Conservation (phyloP, 2,329 filamentous ascomycete genomes). For the Colletotrichum somersetense region DNA sequence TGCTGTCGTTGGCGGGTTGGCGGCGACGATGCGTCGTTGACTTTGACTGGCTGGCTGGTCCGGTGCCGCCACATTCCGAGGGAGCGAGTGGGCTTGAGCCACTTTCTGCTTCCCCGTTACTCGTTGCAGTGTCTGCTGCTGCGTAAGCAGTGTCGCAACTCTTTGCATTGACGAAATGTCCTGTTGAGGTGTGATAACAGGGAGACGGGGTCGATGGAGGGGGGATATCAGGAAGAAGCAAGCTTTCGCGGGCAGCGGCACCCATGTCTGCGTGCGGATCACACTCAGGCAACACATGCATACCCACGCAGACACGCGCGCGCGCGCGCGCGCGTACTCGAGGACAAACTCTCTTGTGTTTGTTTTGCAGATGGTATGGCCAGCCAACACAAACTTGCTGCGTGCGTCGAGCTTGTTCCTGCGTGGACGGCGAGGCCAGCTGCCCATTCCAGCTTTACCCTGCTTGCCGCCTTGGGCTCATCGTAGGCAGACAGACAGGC, state of each 20-base stretch:
- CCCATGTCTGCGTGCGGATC: conserved; percentile 19
- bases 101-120: not conserved
- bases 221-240: conserved; percentile 1
- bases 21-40: conserved; percentile 15
- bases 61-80: not conserved
- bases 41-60: not conserved
- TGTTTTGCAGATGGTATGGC: conserved; percentile 28
- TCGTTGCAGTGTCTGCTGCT: not conserved
- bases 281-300: conserved; percentile 17
- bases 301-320: not conserved
- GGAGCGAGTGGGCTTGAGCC: not conserved
- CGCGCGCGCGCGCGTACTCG: not conserved
- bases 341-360: conserved; percentile 15
- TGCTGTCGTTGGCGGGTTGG: not conserved
- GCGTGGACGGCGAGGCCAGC: conserved; percentile 12
- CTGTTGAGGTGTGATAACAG: not conserved
- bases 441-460: not conserved
- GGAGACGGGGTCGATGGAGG: not conserved
- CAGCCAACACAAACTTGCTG: conserved; percentile 14
- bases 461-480: not conserved
- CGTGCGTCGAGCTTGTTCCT: not conserved
- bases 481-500: not conserved
- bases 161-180: not conserved
- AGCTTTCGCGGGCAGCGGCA: conserved; percentile 20
- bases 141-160: not conserved